These are phyloP conservation scores for Cercophora sp. DNA, from an alignment of 495 filamentous ascomycete genomes.

Conservation along the genomic window DNA sequence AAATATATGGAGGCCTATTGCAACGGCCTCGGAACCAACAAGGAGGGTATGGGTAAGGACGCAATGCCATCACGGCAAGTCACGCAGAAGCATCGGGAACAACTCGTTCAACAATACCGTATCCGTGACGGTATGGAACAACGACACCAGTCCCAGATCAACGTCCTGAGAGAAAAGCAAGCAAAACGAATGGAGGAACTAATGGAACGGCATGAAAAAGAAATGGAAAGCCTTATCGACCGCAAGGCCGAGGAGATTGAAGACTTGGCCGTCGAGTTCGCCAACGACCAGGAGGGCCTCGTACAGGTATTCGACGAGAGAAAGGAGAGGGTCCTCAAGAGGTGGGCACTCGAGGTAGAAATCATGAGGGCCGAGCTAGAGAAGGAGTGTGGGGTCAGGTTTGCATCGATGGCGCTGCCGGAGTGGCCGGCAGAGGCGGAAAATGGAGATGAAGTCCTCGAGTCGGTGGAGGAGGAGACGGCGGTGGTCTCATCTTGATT, in stretches of 20 bases:
- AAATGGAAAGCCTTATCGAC: slow-evolving; percentile 54
- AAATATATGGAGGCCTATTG: slow-evolving; percentile 80
- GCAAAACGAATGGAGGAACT: slow-evolving; percentile 65
- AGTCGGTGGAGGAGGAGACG: slow-evolving; percentile 9
- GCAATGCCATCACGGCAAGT: slow-evolving; percentile 43
- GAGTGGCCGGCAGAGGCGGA: slow-evolving; percentile 31
- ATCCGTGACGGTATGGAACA: slow-evolving; percentile 65
- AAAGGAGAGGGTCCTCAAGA: slow-evolving; percentile 44
- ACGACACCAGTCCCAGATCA: slow-evolving; percentile 68
- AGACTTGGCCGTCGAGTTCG: slow-evolving; percentile 54
- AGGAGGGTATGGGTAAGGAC: not conserved
- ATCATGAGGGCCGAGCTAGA: slow-evolving; percentile 60
- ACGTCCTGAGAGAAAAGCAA: slow-evolving; percentile 75
- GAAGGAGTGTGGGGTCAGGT: slow-evolving; percentile 42
- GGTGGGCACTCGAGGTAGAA: slow-evolving; percentile 64
- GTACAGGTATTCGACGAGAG: slow-evolving; percentile 46
- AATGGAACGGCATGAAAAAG: slow-evolving; percentile 58
- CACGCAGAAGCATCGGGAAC: slow-evolving; percentile 54
- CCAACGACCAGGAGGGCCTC: slow-evolving; percentile 50
- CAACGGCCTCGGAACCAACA: slow-evolving; percentile 46
- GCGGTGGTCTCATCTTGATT: not conserved
- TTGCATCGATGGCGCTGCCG: slow-evolving; percentile 45
- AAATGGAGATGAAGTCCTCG: not conserved
- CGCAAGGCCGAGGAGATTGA: slow-evolving; percentile 50
- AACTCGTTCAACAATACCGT: slow-evolving; percentile 69